Base-by-base conservation (phyloP, 257 asterid genomes). In the Solanum etuberosum region DNA sequence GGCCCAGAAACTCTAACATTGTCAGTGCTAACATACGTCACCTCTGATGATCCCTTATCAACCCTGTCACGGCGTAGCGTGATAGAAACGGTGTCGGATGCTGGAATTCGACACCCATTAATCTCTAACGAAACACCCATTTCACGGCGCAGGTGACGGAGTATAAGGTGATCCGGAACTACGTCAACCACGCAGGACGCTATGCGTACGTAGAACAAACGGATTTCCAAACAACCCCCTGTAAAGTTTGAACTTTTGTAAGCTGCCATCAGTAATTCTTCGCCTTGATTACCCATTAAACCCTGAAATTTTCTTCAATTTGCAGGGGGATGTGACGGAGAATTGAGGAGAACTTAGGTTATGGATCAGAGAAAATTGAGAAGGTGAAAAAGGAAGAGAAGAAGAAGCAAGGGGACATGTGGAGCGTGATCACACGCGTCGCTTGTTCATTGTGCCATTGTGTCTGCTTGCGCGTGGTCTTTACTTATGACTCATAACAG, bases 21-120 rank as follows among this genome's bases (percentile, higher is more conserved):
- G 46, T 94, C 96, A 4, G 95, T 96, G 87, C 94, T 93, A 54
- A 94, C 97, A 73, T 93, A 96, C 13, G 98, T 94, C 15, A 93
- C 96, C 97, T 96, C 98, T 4, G 93, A 92, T 8, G 92, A 90
- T 32, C 94, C 96, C 91, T 86, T 92, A 72, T 94, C 95, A 23
- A 94, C 90, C 23, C 95, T 94, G 87, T 94, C 98, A 18, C 93
- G 94, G 27, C 96, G 93, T 71, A 95, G 91, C 27, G 89, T 27
- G 59, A 95, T 88, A 27, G 91, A 89, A 25, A 91, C 94, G 34
- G 89, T 70, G 84, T 91, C 93, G 8, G 93, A 91, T 4, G 97
- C 83, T 14, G 93, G 95, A 81, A 95, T 51, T 9, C 93, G 92
- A 18, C 90, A 84, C 9, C 97, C 96, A 59, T 94, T 95, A 80